Evolutionary conservation across 2,329 filamentous ascomycete species (phyloP), one percentile per base, ranked within the genome.

Genomic region (Sporothrix luriei): DNA sequence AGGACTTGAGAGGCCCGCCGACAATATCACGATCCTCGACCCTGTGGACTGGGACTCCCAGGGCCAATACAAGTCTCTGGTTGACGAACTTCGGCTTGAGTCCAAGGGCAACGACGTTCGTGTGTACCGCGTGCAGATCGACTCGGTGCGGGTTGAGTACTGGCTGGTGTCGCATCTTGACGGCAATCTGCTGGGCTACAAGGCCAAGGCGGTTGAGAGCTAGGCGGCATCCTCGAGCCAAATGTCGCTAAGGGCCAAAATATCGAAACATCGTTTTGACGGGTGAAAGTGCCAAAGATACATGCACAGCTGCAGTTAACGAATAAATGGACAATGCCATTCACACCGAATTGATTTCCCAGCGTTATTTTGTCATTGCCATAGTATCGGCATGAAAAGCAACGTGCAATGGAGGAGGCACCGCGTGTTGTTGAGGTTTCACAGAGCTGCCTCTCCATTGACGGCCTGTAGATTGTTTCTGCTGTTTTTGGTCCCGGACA

Each of bases 151-250:
- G 76, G 84, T 84, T 16, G 91, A 96, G 80, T 97, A 97, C 79
- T 97, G 90, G 85, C 82, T 97, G 70, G 81, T 97, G 61, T 87
- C 87, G 26, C 61, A 68, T 46, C n/a, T 21, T 48, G 52, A 48
- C 3, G 68, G 70, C 21, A 85, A 84, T 79, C 76, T 97, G 71
- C 88, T 97, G 9, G 94, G 94, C 16, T 84, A 90, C 69, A 94
- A 92, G 84, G 91, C 90, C 13, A 81, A 92, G 80, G 87, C 90
- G 33, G 84, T 97, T 72, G 93, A 97, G 84, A 88, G 85, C 75
- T 91, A 70, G 51, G 24, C 1, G 14, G 59, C 26, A 10, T 13
- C 21, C 38, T 26, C 29, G 11, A 14, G 29, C 62, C 10, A 66
- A 4, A 40, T 7, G 21, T 51, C 29, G 14, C 4, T 9, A 38